These are phyloP conservation scores for Petunia hybrid DNA, from an alignment of 305 asterid species.

Conservation along the genomic window DNA sequence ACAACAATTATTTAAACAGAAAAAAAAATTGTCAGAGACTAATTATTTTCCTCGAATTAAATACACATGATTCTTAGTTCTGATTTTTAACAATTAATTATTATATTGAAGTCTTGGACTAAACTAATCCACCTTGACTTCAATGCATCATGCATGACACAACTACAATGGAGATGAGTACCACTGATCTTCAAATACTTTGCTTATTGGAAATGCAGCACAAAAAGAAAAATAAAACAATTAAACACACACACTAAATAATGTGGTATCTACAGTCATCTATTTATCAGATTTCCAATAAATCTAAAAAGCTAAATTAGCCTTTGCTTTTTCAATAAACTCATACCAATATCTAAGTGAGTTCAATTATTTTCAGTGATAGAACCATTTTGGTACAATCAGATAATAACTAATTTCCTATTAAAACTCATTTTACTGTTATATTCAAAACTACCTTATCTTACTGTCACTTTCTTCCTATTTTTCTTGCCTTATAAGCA, in stretches of 20 bases:
- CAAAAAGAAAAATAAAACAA: neutral
- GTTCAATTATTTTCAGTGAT: neutral
- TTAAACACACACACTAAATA: neutral
- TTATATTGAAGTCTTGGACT: neutral
- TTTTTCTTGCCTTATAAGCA: neutral
- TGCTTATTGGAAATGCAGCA: neutral
- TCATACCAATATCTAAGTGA: neutral
- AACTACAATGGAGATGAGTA: neutral
- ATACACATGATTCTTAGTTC: neutral
- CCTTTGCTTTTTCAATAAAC: neutral
- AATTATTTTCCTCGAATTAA: neutral
- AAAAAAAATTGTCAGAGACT: neutral
- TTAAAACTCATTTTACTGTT: neutral
- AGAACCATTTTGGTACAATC: neutral
- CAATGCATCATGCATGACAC: neutral
- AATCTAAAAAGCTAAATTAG: neutral
- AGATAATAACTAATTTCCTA: neutral
- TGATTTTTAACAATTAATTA: no score
- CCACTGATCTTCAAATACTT: neutral
- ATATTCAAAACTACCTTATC: slow-evolving; percentile 12
- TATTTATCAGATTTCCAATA: neutral
- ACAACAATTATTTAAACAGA: no score
- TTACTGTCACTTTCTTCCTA: neutral
- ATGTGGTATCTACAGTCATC: neutral
- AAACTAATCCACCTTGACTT: neutral